Conservation (phyloP, 257 asterid species). For the Solanum rostratum region DNA sequence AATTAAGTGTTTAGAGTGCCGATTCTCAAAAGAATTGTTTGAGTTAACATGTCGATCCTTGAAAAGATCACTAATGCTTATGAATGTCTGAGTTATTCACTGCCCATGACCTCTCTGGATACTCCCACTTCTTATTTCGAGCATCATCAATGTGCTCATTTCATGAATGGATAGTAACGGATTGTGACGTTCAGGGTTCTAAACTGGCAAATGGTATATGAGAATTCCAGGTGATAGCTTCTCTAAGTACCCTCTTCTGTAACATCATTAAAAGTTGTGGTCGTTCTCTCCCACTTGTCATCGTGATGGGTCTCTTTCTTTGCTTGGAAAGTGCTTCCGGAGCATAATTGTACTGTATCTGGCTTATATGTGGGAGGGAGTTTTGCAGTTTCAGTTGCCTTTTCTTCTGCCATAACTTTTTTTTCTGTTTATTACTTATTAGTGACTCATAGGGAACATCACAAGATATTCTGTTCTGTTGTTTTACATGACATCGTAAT, state of each 20-base stretch:
- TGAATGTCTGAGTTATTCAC: background rate
- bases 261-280: background rate
- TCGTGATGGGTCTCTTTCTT: background rate
- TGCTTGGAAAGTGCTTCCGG: background rate
- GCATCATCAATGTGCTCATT: background rate
- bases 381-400: background rate
- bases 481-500: background rate
- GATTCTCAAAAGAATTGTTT: background rate
- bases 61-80: background rate
- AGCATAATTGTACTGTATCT: background rate
- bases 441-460: background rate
- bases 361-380: background rate
- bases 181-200: background rate
- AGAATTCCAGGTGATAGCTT: background rate
- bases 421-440: background rate
- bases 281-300: background rate
- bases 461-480: background rate
- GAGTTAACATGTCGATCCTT: background rate
- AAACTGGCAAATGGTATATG: background rate
- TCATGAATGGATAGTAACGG: background rate
- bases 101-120: background rate
- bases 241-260: background rate
- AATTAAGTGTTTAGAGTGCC: background rate
- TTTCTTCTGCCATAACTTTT: background rate
- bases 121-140: background rate